Conservation (phyloP, 2,329 filamentous ascomycete species). For the Didymella glomerata region DNA sequence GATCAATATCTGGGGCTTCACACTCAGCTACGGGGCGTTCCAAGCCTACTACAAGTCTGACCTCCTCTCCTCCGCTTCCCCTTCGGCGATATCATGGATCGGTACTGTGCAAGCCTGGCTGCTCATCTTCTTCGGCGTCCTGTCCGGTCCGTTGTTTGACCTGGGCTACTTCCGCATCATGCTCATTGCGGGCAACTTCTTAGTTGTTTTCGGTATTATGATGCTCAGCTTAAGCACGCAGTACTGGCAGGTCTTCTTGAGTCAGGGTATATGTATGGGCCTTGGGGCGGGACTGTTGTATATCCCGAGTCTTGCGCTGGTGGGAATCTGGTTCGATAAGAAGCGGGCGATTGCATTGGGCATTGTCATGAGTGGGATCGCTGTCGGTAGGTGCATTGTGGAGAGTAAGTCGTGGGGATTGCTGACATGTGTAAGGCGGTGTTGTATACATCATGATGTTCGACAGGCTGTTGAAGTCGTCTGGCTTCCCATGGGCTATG, state of each 20-base stretch:
- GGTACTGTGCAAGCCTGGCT: constrained; percentile 56
- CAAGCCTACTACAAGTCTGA: constrained; percentile 57
- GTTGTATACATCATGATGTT: constrained; percentile 51
- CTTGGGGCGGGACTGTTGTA: constrained; percentile 49
- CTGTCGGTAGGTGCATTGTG: constrained; percentile 41
- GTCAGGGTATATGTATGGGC: constrained; percentile 62
- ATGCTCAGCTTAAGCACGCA: constrained; percentile 65
- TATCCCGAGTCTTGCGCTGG: constrained; percentile 49
- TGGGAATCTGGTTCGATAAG: constrained; percentile 49
- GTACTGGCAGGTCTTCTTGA: constrained; percentile 64
- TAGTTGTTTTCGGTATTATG: constrained; percentile 68
- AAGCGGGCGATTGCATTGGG: constrained; percentile 48
- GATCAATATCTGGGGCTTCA: constrained; percentile 50
- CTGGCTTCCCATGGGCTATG: constrained; percentile 50
- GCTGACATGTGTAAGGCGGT: constrained; percentile 38
- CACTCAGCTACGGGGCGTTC: constrained; percentile 54
- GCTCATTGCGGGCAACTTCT: constrained; percentile 57
- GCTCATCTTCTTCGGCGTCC: constrained; percentile 63
- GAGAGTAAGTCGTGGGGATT: neutral
- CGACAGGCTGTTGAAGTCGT: constrained; percentile 36
- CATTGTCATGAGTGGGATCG: constrained; percentile 51
- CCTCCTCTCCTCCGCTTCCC: constrained; percentile 47
- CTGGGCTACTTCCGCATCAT: constrained; percentile 58
- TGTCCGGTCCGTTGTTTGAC: constrained; percentile 59
- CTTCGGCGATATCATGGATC: constrained; percentile 57